These are phyloP conservation scores for Aurantiochytrium sp. DNA, from an alignment of 108 stramenopile species.

Conservation along the genomic window DNA sequence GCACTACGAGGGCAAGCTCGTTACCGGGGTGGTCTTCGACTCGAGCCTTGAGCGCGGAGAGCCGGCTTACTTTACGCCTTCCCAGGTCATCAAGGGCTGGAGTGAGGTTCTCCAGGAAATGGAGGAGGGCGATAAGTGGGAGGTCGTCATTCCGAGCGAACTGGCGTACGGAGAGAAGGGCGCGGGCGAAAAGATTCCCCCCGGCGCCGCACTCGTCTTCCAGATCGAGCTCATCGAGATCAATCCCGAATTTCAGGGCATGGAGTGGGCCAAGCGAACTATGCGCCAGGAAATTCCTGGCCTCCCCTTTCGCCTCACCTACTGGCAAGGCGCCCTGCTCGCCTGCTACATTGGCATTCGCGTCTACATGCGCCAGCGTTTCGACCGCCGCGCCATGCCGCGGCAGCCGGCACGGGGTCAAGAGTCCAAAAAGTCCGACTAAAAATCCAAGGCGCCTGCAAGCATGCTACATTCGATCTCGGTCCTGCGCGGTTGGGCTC, in stretches of 20 bases:
- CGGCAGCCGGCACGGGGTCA: neutral
- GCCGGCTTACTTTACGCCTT: neutral
- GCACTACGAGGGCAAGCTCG: neutral
- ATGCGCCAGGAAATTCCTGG: neutral
- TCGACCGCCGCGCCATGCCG: neutral
- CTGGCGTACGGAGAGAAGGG: slow-evolving; percentile 4
- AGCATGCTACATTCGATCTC: no score
- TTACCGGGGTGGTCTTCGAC: neutral
- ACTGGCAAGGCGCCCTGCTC: neutral
- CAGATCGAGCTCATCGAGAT: neutral
- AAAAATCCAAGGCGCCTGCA: no score
- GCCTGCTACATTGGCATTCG: neutral
- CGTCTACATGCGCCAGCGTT: neutral
- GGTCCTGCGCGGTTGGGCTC: no score
- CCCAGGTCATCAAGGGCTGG: neutral
- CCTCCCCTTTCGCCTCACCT: neutral
- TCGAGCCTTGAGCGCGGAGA: neutral
- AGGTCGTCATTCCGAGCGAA: slow-evolving; percentile 14
- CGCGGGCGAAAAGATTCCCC: neutral
- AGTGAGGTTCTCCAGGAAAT: neutral
- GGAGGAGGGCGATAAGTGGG: slow-evolving; percentile 18
- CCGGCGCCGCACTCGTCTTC: neutral
- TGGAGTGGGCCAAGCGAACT: neutral
- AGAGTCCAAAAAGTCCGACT: no score
- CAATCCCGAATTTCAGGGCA: neutral